These are phyloP conservation scores for Suillus ampliporus DNA, from an alignment of 768 basidiomycete species.

Conservation along the genomic window DNA sequence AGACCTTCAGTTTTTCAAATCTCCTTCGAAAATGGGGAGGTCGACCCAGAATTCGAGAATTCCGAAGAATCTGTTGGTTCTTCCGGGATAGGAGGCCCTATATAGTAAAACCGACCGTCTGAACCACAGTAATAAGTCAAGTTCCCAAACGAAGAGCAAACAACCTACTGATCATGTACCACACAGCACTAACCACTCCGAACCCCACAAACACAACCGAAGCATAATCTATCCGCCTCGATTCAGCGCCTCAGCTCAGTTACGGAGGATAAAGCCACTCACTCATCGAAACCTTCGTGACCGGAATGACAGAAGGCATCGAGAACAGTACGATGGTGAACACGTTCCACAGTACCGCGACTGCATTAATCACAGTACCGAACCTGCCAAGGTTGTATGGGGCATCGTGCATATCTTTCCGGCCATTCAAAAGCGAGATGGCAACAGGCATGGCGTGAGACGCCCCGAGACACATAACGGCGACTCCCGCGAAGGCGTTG, in stretches of 20 bases:
- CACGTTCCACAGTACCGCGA: conserved; percentile 62
- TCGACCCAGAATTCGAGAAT: background rate
- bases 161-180: conserved; percentile 63
- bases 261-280: conserved; percentile 17
- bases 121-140: background rate
- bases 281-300: conserved; percentile 57
- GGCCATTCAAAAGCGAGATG: conserved; percentile 51
- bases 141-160: background rate
- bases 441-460: conserved; percentile 68
- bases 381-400: conserved; percentile 54
- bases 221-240: conserved; percentile 56
- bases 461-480: conserved; percentile 68
- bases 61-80: conserved; percentile 11
- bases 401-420: conserved; percentile 52
- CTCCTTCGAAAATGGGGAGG: background rate
- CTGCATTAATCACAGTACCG: conserved; percentile 52
- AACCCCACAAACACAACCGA: conserved; percentile 72
- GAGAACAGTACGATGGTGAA: conserved; percentile 72
- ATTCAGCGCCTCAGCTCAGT: background rate
- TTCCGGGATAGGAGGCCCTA: conserved; percentile 47
- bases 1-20: no score
- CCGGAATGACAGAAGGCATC: conserved; percentile 69
- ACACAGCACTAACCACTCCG: conserved; percentile 57
- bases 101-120: conserved; percentile 52
- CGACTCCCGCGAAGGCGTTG: conserved; percentile 71